These are phyloP conservation scores for Penicillium soppii DNA, from an alignment of 495 filamentous ascomycete species.

Conservation along the genomic window DNA sequence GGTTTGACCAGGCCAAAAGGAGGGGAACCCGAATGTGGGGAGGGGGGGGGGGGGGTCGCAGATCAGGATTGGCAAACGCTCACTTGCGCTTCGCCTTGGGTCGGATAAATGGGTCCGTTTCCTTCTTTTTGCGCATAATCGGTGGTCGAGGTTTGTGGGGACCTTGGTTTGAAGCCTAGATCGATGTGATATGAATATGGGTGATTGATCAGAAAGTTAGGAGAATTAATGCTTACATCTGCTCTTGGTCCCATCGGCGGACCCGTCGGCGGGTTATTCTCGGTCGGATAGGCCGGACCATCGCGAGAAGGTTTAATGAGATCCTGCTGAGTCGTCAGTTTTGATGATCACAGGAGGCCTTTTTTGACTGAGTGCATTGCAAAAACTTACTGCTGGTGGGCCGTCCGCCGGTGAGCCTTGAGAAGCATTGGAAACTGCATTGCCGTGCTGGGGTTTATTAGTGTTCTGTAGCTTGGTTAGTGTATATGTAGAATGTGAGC, in stretches of 20 bases:
- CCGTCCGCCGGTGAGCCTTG: conserved; percentile 13
- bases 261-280: conserved; percentile 10
- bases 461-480: too few relatives aligned
- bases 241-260: conserved; percentile 10
- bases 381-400: conserved; percentile 32
- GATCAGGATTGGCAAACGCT: background rate
- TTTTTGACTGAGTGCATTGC: background rate
- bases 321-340: conserved; percentile 19
- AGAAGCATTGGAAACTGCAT: conserved; percentile 6
- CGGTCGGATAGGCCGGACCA: conserved; percentile 29
- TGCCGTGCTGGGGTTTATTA: background rate
- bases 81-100: conserved; percentile 43
- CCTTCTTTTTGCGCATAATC: conserved; percentile 47
- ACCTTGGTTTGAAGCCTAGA: conserved; percentile 10
- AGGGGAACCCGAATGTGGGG: background rate
- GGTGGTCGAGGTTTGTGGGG: conserved; percentile 28
- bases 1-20: background rate
- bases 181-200: background rate
- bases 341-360: conserved; percentile 1
- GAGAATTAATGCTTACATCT: conserved; percentile 23
- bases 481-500: too few relatives aligned
- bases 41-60: background rate
- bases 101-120: conserved; percentile 52
- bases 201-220: conserved; percentile 10
- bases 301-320: conserved; percentile 43